These are phyloP conservation scores for Leccinum olivaceopallidum DNA, from an alignment of 768 basidiomycete genomes.

Conservation along the genomic window DNA sequence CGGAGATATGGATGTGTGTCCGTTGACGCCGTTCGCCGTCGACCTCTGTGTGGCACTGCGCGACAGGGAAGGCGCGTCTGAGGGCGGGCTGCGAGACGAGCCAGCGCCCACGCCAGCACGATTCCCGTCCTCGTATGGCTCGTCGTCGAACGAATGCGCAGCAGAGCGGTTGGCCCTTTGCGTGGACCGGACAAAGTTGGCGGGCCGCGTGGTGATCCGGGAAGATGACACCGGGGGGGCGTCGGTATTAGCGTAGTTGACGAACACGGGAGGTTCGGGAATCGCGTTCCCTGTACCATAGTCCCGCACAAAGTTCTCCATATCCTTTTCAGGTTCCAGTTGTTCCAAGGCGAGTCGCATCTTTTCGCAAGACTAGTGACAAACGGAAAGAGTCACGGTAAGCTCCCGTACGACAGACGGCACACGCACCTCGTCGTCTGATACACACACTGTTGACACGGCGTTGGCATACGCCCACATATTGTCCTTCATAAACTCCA, in stretches of 20 bases:
- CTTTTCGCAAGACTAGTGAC: conserved; percentile 82
- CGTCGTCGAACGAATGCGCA: conserved; percentile 41
- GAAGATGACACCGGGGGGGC: conserved; percentile 60
- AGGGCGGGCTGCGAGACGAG: conserved; percentile 35
- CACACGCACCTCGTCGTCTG: conserved; percentile 84
- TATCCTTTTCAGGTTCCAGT: conserved; percentile 84
- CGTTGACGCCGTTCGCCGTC: conserved; percentile 32
- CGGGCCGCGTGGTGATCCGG: conserved; percentile 55
- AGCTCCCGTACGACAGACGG: neutral
- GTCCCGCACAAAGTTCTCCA: conserved; percentile 84
- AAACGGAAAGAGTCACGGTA: neutral
- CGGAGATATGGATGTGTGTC: conserved; percentile 28
- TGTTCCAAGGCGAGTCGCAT: conserved; percentile 85
- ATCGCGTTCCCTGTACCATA: conserved; percentile 89
- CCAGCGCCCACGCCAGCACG: conserved; percentile 67
- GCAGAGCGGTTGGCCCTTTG: conserved; percentile 33
- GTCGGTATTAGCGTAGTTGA: conserved; percentile 74
- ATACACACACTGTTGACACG: conserved; percentile 93
- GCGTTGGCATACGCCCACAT: conserved; percentile 97
- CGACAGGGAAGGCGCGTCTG: conserved; percentile 29
- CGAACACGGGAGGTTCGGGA: conserved; percentile 84
- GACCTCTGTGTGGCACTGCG: conserved; percentile 35
- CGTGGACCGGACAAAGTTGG: conserved; percentile 50
- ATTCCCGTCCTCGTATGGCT: conserved; percentile 50
- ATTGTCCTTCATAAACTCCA: conserved; percentile 93